Evolutionary conservation across 2,329 filamentous ascomycete genomes (phyloP).

Genomic region (Diaporthe sp.): DNA sequence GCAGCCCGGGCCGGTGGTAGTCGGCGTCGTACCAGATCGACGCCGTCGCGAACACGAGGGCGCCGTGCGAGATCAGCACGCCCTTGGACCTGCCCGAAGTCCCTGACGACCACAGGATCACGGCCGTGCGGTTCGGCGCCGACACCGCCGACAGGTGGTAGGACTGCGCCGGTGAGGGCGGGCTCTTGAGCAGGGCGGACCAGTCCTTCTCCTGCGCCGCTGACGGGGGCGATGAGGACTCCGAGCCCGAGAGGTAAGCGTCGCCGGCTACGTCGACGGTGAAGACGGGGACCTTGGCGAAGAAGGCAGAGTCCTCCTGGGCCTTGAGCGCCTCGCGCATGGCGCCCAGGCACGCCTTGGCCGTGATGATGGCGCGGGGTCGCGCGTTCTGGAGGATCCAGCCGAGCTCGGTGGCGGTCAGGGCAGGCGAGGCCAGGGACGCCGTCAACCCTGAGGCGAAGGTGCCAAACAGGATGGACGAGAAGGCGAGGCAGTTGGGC

Average conservation of each 20-base stretch:
- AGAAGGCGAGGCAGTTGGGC: slow-evolving; percentile 57
- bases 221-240: not conserved
- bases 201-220: slow-evolving; percentile 64
- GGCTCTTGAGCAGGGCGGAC: slow-evolving; percentile 66
- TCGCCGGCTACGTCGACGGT: slow-evolving; percentile 59
- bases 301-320: slow-evolving; percentile 52
- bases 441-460: slow-evolving; percentile 57
- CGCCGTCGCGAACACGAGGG: slow-evolving; percentile 70
- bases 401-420: slow-evolving; percentile 55
- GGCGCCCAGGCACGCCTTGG: slow-evolving; percentile 48
- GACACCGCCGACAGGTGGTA: slow-evolving; percentile 52
- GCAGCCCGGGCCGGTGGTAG: slow-evolving; percentile 51
- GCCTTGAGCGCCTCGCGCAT: slow-evolving; percentile 52
- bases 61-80: slow-evolving; percentile 78
- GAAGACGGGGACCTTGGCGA: slow-evolving; percentile 69
- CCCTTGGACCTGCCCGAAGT: slow-evolving; percentile 83
- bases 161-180: slow-evolving; percentile 62
- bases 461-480: slow-evolving; percentile 52
- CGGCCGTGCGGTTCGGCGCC: slow-evolving; percentile 68
- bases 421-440: slow-evolving; percentile 55
- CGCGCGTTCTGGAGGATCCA: slow-evolving; percentile 59
- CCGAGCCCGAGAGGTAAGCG: slow-evolving; percentile 47
- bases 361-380: slow-evolving; percentile 54
- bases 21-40: slow-evolving; percentile 65
- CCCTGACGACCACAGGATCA: slow-evolving; percentile 66